Conservation (phyloP, 306 rosid genomes). For the Luffa acutangula region DNA sequence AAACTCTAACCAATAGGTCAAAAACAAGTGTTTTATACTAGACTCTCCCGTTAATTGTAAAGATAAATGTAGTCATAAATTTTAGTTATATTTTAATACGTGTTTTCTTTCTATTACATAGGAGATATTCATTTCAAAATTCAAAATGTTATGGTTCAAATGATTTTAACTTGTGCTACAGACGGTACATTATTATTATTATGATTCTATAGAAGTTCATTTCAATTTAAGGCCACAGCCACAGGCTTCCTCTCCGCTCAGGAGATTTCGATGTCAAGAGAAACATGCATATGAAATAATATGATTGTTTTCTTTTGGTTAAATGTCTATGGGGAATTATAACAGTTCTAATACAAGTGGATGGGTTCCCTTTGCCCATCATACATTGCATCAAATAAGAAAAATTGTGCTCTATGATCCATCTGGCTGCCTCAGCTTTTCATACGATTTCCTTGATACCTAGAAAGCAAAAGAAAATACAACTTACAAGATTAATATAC, state of each 20-base stretch:
- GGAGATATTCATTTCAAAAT: not conserved
- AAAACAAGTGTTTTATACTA: too few relatives aligned
- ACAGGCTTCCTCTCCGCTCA: too few relatives aligned
- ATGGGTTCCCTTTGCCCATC: not conserved
- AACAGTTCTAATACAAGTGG: not conserved
- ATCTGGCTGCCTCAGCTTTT: slow-evolving; percentile 11
- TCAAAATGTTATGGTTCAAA: not conserved
- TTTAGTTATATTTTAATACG: not conserved
- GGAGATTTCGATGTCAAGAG: not conserved
- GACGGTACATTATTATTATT: not conserved
- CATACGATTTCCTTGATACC: slow-evolving; percentile 19
- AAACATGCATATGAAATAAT: not conserved
- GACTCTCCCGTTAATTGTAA: too few relatives aligned
- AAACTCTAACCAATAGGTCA: too few relatives aligned
- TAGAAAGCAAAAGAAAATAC: not conserved
- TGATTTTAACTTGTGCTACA: not conserved
- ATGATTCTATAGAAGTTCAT: not conserved
- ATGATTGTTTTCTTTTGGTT: not conserved
- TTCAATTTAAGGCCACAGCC: not conserved
- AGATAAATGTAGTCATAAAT: too few relatives aligned
- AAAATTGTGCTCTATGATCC: not conserved
- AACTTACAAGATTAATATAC: not conserved
- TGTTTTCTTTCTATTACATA: not conserved
- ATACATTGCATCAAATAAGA: slow-evolving; percentile 6
- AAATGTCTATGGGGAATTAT: not conserved